Conservation (phyloP, 768 basidiomycete species). For the Artomyces pyxidatus region DNA sequence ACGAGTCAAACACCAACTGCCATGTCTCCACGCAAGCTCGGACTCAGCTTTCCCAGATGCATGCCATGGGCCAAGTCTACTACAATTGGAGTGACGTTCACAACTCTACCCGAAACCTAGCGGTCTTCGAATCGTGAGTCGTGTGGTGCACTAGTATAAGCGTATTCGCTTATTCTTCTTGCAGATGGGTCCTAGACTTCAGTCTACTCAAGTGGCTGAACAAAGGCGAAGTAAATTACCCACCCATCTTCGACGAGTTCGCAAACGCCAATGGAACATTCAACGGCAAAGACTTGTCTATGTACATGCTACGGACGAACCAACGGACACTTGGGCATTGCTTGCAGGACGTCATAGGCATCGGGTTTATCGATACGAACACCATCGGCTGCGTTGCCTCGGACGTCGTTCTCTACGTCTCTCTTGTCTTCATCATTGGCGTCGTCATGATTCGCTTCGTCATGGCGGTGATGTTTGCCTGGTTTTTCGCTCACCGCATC, state of each 20-base stretch:
- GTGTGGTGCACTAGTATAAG: background rate
- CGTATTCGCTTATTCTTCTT: slow-evolving; percentile 9
- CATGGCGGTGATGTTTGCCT: slow-evolving; percentile 95
- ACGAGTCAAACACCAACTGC: slow-evolving; percentile 59
- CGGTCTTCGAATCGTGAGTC: slow-evolving; percentile 89
- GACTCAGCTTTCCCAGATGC: slow-evolving; percentile 38
- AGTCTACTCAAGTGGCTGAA: slow-evolving; percentile 81
- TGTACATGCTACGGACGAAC: slow-evolving; percentile 67
- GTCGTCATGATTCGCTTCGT: slow-evolving; percentile 91
- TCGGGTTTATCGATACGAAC: slow-evolving; percentile 92
- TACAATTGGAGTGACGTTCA: slow-evolving; percentile 86
- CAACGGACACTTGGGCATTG: slow-evolving; percentile 68
- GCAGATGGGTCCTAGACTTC: slow-evolving; percentile 83
- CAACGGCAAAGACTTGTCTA: slow-evolving; percentile 82
- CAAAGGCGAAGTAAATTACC: slow-evolving; percentile 72
- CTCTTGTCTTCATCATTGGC: slow-evolving; percentile 94
- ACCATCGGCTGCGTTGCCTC: slow-evolving; percentile 96
- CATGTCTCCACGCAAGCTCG: slow-evolving; percentile 56
- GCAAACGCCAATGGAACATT: slow-evolving; percentile 61
- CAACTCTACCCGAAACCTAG: slow-evolving; percentile 65
- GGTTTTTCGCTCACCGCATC: slow-evolving; percentile 96
- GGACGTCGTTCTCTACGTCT: slow-evolving; percentile 87
- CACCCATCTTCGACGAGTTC: slow-evolving; percentile 73
- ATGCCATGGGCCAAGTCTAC: slow-evolving; percentile 78
- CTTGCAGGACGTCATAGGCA: slow-evolving; percentile 74